A percentile compares a stretch with the other conserved stretches of the same genome.
Evolutionary conservation across 192 early-diverging fungal genomes (phyloP).

Genomic region (Pecoramyces ruminantium): DNA sequence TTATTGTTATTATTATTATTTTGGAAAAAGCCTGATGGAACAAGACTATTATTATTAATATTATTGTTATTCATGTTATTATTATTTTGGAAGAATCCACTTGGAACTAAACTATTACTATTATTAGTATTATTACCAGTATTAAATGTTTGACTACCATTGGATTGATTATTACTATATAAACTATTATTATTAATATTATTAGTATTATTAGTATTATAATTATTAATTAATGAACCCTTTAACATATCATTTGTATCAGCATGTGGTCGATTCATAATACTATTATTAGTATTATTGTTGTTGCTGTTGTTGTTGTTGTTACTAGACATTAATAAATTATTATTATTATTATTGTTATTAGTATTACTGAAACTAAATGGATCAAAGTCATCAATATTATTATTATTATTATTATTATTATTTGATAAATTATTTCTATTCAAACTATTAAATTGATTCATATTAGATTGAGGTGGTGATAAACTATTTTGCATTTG

Average conservation of each 20-base stretch:
- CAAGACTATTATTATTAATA: too few relatives aligned
- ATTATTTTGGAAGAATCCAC: too few relatives aligned
- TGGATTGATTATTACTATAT: background rate
- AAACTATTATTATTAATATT: background rate
- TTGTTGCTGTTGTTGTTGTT: too few relatives aligned
- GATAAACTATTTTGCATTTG: too few relatives aligned
- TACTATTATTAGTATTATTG: too few relatives aligned
- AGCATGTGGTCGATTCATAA: background rate
- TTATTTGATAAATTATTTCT: background rate
- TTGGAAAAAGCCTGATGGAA: too few relatives aligned
- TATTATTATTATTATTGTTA: background rate
- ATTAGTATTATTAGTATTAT: background rate
- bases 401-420: background rate
- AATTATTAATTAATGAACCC: background rate
- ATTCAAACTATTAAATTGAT: background rate
- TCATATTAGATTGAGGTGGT: too few relatives aligned
- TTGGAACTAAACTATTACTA: too few relatives aligned
- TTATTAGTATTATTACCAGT: background rate
- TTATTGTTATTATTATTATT: too few relatives aligned
- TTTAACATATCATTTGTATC: background rate
- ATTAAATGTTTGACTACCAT: background rate
- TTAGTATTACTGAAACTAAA: background rate
- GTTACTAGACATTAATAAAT: too few relatives aligned
- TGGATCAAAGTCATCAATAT: background rate
- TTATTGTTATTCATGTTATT: too few relatives aligned